Percentiles rank a stretch among this genome's conserved stretches.
phyloP scores from a whole-genome alignment of 331 rosid genomes.

The Pyracantha coccinea region DNA sequence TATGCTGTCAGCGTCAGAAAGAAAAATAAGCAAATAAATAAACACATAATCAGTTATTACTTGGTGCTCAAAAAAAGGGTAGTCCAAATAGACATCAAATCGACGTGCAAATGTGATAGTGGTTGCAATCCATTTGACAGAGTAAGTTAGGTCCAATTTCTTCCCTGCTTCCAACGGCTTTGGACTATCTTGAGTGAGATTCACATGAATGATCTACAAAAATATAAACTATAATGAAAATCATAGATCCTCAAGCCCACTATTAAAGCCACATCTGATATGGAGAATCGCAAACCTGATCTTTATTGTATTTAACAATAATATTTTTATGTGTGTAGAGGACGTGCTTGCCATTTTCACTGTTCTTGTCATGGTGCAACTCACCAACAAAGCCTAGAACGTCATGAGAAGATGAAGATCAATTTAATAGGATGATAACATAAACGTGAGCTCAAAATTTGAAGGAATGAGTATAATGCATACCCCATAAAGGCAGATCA shows the following conservation, averaged over 20 bases:
- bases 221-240: conserved; percentile 5
- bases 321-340: conserved; percentile 83
- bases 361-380: conserved; percentile 64
- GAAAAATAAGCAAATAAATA: background rate
- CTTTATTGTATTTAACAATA: conserved; percentile 65
- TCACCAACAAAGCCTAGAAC: conserved; percentile 89
- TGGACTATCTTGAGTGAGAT: conserved; percentile 77
- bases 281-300: conserved; percentile 61
- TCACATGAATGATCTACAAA: conserved; percentile 89
- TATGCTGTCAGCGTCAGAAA: background rate
- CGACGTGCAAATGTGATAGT: conserved; percentile 76
- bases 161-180: conserved; percentile 67
- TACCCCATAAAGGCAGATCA: conserved; percentile 99
- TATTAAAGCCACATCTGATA: conserved; percentile 7
- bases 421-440: conserved; percentile 4
- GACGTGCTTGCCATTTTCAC: conserved; percentile 76
- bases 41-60: conserved; percentile 24
- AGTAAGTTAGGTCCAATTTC: conserved; percentile 70
- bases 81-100: conserved; percentile 92
- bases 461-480: conserved; percentile 22
- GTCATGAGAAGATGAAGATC: conserved; percentile 5
- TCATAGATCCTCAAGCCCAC: conserved; percentile 1
- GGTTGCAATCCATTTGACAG: conserved; percentile 77
- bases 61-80: conserved; percentile 98
- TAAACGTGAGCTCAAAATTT: background rate